Conservation (phyloP, 1,284 basidiomycete genomes). For the Ustanciosporium gigantosporum region DNA sequence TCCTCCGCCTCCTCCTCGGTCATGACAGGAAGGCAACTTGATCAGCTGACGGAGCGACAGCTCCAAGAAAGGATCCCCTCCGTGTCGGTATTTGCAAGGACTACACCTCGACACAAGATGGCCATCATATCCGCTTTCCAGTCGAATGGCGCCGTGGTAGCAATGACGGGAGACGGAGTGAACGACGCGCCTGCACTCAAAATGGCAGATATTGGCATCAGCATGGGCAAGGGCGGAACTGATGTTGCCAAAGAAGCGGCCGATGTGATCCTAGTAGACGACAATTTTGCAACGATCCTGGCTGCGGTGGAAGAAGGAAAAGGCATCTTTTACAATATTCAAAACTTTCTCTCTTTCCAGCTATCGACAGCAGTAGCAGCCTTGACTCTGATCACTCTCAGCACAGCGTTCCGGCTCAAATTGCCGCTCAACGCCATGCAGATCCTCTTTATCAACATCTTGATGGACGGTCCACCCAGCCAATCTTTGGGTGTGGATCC, state of each 20-base stretch:
- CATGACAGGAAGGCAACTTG: slow-evolving; percentile 84
- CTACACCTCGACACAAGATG: slow-evolving; percentile 96
- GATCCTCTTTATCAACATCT: slow-evolving; percentile 96
- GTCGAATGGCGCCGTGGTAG: slow-evolving; percentile 82
- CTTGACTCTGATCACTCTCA: slow-evolving; percentile 88
- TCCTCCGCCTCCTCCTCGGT: slow-evolving; percentile 59
- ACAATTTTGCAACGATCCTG: slow-evolving; percentile 92
- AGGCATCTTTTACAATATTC: slow-evolving; percentile 97
- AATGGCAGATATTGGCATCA: slow-evolving; percentile 96
- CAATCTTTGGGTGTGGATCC: slow-evolving; percentile 96
- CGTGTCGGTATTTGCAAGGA: slow-evolving; percentile 88
- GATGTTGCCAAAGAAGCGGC: slow-evolving; percentile 98
- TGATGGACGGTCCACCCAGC: slow-evolving; percentile 98
- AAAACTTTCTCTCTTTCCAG: slow-evolving; percentile 96
- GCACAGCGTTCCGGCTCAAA: slow-evolving; percentile 82
- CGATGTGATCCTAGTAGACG: slow-evolving; percentile 94
- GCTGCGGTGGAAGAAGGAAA: slow-evolving; percentile 94
- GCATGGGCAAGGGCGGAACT: slow-evolving; percentile 94
- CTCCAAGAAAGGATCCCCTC: slow-evolving; percentile 78
- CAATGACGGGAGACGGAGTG: slow-evolving; percentile 98
- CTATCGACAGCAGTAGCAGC: slow-evolving; percentile 94
- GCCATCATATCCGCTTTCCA: slow-evolving; percentile 92
- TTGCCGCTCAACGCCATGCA: slow-evolving; percentile 98
- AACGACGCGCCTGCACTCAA: slow-evolving; percentile 96
- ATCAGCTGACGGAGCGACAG: slow-evolving; percentile 73